phyloP scores from a whole-genome alignment of 2,329 filamentous ascomycete genomes.

The Juglanconis oblonga region DNA sequence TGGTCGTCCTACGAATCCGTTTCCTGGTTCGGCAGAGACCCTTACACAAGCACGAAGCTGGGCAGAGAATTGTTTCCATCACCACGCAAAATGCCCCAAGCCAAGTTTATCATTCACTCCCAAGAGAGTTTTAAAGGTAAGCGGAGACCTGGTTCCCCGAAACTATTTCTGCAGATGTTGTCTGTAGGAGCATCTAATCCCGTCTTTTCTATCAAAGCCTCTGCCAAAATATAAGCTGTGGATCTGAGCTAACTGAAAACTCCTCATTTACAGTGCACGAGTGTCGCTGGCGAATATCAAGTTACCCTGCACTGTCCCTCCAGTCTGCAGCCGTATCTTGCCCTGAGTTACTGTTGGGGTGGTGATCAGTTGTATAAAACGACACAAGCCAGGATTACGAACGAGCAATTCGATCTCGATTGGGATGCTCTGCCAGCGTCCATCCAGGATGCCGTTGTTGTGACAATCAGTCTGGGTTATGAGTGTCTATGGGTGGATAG shows the following conservation, averaged over 20 bases:
- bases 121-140: background rate
- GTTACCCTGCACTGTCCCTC: background rate
- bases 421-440: background rate
- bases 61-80: background rate
- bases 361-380: background rate
- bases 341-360: slow-evolving; percentile 11
- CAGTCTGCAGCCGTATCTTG: background rate
- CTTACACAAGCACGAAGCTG: background rate
- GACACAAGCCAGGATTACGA: background rate
- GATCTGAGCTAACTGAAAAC: too few species aligned
- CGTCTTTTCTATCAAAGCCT: too few species aligned
- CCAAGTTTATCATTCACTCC: background rate
- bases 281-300: background rate
- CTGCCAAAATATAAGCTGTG: too few species aligned
- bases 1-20: background rate
- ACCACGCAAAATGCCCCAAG: background rate
- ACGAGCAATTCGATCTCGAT: background rate
- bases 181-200: too few species aligned
- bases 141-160: background rate
- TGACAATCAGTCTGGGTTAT: background rate
- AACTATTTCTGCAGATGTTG: background rate
- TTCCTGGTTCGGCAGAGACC: background rate
- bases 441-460: slow-evolving; percentile 1
- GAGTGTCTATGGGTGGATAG: slow-evolving; percentile 1
- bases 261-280: background rate